phyloP scores from a whole-genome alignment of 2,329 filamentous ascomycete species.

The Penicillium concentricum region DNA sequence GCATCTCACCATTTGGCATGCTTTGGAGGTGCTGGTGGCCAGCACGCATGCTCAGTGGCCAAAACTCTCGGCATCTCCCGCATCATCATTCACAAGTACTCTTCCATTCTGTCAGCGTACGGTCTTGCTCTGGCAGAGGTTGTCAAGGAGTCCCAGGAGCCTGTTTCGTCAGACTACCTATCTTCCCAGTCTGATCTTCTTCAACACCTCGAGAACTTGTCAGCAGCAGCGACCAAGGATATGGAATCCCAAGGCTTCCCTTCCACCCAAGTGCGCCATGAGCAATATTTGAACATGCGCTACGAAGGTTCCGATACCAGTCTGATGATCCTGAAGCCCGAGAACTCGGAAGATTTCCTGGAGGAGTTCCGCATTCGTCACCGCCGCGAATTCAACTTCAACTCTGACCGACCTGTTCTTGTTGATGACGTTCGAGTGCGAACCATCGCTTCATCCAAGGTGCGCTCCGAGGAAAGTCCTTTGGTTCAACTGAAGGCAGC shows the following conservation, averaged over 20 bases:
- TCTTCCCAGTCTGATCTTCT: slow-evolving; percentile 50
- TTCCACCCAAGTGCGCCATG: slow-evolving; percentile 40
- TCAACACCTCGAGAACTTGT: slow-evolving; percentile 72
- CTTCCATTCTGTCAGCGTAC: slow-evolving; percentile 87
- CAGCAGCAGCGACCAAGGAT: slow-evolving; percentile 54
- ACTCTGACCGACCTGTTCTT: slow-evolving; percentile 78
- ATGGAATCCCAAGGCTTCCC: slow-evolving; percentile 47
- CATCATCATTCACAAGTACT: slow-evolving; percentile 85
- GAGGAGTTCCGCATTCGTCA: slow-evolving; percentile 82
- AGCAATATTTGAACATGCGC: slow-evolving; percentile 49
- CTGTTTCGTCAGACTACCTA: slow-evolving; percentile 56
- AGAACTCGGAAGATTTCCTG: slow-evolving; percentile 78
- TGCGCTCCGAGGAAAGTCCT: slow-evolving; percentile 62
- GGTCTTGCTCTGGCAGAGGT: slow-evolving; percentile 92
- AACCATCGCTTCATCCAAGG: slow-evolving; percentile 68
- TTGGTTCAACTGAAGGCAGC: slow-evolving; percentile 63
- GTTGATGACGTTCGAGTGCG: slow-evolving; percentile 86
- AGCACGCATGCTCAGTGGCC: slow-evolving; percentile 89
- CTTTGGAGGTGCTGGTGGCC: slow-evolving; percentile 88
- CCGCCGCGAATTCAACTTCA: slow-evolving; percentile 89
- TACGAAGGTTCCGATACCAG: slow-evolving; percentile 54
- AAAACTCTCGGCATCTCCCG: slow-evolving; percentile 80
- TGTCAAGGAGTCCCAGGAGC: slow-evolving; percentile 77
- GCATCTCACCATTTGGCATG: slow-evolving; percentile 87
- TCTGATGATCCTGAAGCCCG: slow-evolving; percentile 57